Evolutionary conservation across 306 rosid species (phyloP).

Genomic region (Begonia masoniana): DNA sequence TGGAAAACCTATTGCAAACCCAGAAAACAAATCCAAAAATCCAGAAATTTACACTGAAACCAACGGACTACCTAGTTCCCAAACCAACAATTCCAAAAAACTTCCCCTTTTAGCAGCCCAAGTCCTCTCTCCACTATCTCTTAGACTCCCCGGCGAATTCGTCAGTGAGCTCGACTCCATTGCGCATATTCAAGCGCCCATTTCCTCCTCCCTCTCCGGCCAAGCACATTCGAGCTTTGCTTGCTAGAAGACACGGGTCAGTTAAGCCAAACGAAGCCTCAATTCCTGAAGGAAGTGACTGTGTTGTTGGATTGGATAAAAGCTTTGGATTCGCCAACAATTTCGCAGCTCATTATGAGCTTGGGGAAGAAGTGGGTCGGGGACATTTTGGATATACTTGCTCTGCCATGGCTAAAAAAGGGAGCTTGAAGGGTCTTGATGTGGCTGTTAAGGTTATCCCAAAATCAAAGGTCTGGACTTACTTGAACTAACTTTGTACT

Average conservation of each 20-base stretch:
- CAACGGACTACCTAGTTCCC: conserved; percentile 21
- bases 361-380: conserved; percentile 72
- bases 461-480: conserved; percentile 63
- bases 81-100: conserved; percentile 26
- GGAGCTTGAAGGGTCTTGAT: conserved; percentile 58
- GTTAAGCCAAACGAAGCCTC: conserved; percentile 79
- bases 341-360: conserved; percentile 42
- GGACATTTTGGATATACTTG: conserved; percentile 91
- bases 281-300: conserved; percentile 72
- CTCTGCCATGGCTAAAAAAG: conserved; percentile 57
- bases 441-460: conserved; percentile 91
- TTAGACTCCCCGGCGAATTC: conserved; percentile 57
- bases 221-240: conserved; percentile 70
- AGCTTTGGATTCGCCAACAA: conserved; percentile 60
- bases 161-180: conserved; percentile 54
- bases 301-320: conserved; percentile 60
- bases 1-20: conserved; percentile 43
- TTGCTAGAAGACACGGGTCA: conserved; percentile 66
- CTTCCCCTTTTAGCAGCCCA: conserved; percentile 80
- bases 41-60: conserved; percentile 8
- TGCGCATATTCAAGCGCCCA: conserved; percentile 55
- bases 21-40: conserved; percentile 17
- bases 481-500: background rate
- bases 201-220: conserved; percentile 97
- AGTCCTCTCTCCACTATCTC: conserved; percentile 70